A percentile compares a stretch with the other conserved stretches of the same genome.
phyloP scores from a whole-genome alignment of 805 yeast species.

The Metschnikowia vanudenii region DNA sequence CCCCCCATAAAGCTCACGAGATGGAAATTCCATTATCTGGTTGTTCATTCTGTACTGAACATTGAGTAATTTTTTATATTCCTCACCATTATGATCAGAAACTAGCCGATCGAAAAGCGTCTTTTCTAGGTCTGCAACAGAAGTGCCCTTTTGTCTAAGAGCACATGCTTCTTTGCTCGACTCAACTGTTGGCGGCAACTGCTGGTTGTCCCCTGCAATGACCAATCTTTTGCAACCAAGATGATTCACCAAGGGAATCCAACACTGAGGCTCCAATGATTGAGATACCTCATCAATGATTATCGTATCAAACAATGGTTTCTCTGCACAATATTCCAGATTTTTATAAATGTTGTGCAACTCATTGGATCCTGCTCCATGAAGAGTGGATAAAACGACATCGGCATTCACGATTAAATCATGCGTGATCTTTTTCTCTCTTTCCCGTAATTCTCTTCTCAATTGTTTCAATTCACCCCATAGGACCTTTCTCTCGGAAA shows the following conservation, averaged over 20 bases:
- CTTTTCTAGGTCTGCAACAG: constrained; percentile 49
- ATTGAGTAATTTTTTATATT: constrained; percentile 58
- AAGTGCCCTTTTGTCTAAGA: constrained; percentile 20
- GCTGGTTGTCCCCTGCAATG: constrained; percentile 91
- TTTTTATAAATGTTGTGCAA: constrained; percentile 52
- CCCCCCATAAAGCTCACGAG: constrained; percentile 60
- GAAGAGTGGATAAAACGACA: constrained; percentile 81
- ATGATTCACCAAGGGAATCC: constrained; percentile 85
- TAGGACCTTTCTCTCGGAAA: constrained; percentile 60
- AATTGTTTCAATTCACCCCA: constrained; percentile 69
- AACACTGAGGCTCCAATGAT: constrained; percentile 90
- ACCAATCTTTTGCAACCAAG: constrained; percentile 55
- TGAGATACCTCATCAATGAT: constrained; percentile 96
- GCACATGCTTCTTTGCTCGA: constrained; percentile 31
- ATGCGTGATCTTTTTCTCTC: constrained; percentile 63
- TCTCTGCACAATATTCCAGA: constrained; percentile 21
- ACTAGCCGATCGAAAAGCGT: constrained; percentile 84
- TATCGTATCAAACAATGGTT: constrained; percentile 65
- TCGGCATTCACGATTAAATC: constrained; percentile 59
- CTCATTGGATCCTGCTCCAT: constrained; percentile 80
- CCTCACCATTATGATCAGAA: constrained; percentile 37
- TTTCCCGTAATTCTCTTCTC: constrained; percentile 61
- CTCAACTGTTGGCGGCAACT: constrained; percentile 87
- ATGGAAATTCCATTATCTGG: constrained; percentile 73
- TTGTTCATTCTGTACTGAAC: constrained; percentile 88